These are phyloP conservation scores for Kluyveromyces lactis DNA, from an alignment of 805 yeast species.

Conservation along the genomic window DNA sequence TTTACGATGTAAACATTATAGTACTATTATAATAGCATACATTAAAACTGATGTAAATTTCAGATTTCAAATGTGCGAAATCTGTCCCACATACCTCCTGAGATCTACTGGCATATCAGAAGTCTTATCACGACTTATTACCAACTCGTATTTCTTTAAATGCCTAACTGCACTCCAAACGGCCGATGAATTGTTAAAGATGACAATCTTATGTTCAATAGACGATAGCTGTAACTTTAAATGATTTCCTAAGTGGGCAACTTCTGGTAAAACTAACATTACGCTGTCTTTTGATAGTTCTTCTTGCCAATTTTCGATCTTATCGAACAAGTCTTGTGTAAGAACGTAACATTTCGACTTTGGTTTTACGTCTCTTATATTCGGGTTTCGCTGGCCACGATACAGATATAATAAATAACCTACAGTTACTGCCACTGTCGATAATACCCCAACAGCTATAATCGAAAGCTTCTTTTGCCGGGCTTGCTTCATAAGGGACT, in stretches of 20 bases:
- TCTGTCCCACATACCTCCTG: too few relatives aligned
- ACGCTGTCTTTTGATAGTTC: conserved; percentile 24
- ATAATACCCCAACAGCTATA: too few relatives aligned
- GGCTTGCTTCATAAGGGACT: too few relatives aligned
- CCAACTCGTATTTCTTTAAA: conserved; percentile 31
- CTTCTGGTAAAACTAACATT: conserved; percentile 29
- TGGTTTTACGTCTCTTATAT: too few relatives aligned
- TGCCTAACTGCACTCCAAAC: conserved; percentile 50
- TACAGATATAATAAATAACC: too few relatives aligned
- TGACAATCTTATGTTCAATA: conserved; percentile 31
- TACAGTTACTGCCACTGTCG: too few relatives aligned
- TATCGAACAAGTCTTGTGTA: conserved; percentile 11
- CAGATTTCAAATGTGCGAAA: too few relatives aligned
- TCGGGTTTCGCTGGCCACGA: conserved; percentile 1
- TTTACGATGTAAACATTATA: too few relatives aligned
- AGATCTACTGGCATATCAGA: too few relatives aligned
- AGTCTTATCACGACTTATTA: neutral
- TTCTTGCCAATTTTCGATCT: conserved; percentile 13
- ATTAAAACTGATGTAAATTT: too few relatives aligned
- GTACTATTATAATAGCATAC: too few relatives aligned
- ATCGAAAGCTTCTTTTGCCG: too few relatives aligned
- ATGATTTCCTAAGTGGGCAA: neutral
- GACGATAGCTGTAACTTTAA: conserved; percentile 10
- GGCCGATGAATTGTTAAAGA: conserved; percentile 41
- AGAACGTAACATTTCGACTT: conserved; percentile 15